A percentile compares a stretch with the other conserved stretches of the same genome.
phyloP scores from a whole-genome alignment of 805 yeast genomes.

The Yarrowia yakushimensis region DNA sequence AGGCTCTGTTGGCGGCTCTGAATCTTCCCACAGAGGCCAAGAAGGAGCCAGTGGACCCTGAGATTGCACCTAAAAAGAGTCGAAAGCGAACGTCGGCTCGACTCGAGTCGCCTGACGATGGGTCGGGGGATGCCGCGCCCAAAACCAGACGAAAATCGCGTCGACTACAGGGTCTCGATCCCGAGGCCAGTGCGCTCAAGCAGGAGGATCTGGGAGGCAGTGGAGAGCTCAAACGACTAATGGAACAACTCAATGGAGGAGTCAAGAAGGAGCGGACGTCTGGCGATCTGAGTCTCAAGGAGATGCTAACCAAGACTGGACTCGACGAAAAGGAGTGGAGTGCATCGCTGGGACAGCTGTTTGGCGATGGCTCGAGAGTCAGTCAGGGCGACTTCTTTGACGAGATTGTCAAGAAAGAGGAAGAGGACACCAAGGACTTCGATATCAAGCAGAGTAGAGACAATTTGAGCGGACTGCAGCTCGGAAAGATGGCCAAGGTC shows the following conservation, averaged over 20 bases:
- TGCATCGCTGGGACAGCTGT: conserved; percentile 37
- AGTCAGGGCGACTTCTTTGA: conserved; percentile 41
- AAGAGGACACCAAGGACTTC: conserved; percentile 43
- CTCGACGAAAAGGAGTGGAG: conserved; percentile 40
- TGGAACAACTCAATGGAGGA: conserved; percentile 38
- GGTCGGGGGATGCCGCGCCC: conserved; percentile 26
- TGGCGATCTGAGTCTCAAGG: conserved; percentile 37
- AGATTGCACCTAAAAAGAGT: conserved; percentile 31
- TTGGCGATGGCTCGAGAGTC: conserved; percentile 31
- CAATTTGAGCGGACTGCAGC: conserved; percentile 49
- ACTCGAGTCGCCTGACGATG: conserved; percentile 34
- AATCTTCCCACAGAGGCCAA: conserved; percentile 53
- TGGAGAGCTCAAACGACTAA: conserved; percentile 31
- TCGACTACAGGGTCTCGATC: conserved; percentile 67
- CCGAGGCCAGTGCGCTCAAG: conserved; percentile 49
- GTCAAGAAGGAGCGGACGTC: conserved; percentile 46
- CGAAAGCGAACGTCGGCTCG: conserved; percentile 29
- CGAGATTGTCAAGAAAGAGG: conserved; percentile 31
- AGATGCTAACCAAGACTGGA: conserved; percentile 33
- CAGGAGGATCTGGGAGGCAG: conserved; percentile 37
- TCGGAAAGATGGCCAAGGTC: conserved; percentile 60
- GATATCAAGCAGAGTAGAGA: conserved; percentile 50
- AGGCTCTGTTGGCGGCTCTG: conserved; percentile 65
- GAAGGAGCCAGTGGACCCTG: conserved; percentile 45
- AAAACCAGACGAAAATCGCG: conserved; percentile 71